phyloP scores from a whole-genome alignment of 2,329 filamentous ascomycete genomes.

The Scedosporium minutisporum region DNA sequence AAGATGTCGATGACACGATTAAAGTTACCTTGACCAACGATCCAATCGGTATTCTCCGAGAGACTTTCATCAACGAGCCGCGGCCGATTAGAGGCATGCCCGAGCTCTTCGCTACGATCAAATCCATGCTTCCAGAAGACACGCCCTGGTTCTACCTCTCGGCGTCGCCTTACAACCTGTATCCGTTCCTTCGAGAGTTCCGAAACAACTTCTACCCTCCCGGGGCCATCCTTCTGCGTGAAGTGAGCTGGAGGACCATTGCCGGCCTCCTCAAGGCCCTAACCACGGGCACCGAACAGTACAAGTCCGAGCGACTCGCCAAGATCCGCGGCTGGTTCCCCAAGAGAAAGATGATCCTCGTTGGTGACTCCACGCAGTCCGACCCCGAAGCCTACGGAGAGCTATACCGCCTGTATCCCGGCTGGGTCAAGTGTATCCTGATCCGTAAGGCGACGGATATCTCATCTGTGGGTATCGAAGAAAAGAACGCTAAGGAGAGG shows the following conservation, averaged over 20 bases:
- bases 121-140: conserved; percentile 38
- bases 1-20: conserved; percentile 91
- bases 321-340: conserved; percentile 76
- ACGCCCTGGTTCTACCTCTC: conserved; percentile 90
- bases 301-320: conserved; percentile 73
- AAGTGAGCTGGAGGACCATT: conserved; percentile 78
- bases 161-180: conserved; percentile 89
- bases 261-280: conserved; percentile 69
- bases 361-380: conserved; percentile 85
- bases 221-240: conserved; percentile 75
- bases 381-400: conserved; percentile 87
- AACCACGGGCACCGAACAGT: conserved; percentile 71
- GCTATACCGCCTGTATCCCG: conserved; percentile 56
- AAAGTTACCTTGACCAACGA: conserved; percentile 79
- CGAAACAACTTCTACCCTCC: conserved; percentile 59
- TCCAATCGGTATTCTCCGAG: conserved; percentile 68
- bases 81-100: conserved; percentile 72
- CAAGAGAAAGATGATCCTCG: conserved; percentile 65
- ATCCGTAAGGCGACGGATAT: conserved; percentile 78
- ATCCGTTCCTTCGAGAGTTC: conserved; percentile 74
- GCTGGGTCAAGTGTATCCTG: conserved; percentile 74
- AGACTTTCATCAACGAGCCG: conserved; percentile 73
- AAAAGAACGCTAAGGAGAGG: conserved; percentile 62
- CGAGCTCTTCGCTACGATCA: conserved; percentile 63
- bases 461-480: conserved; percentile 56